Evolutionary conservation across 2,329 filamentous ascomycete genomes (phyloP), one percentile per base, ranked within the genome.

Genomic region (Ophiocordyceps robertsii): DNA sequence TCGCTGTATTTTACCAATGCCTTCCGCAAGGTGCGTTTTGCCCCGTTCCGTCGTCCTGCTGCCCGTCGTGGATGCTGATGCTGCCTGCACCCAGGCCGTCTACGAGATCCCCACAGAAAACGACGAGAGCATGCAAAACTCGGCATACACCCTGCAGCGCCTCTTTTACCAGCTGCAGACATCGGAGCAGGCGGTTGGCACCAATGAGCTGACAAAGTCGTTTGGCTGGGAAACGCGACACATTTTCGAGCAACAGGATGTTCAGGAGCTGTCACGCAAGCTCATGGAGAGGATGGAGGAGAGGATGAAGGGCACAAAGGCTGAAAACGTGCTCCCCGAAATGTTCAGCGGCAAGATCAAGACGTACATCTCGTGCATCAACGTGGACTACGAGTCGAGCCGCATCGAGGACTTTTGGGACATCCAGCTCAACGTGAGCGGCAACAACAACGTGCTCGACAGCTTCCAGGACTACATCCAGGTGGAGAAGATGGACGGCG

Each of bases 281-380:
- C 72, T 98, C 48, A 98, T 98, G 84, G 92, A 98, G 63, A 82
- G 86, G 46, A 82, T 98, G 65, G 93, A 98, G 59, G 84, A 92
- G 56, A 90, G 85, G 59, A 98, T 98, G 93, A 98, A 98, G 64
- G 90, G 87, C 38, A 96, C 92, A 2, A 79, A 83, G 40, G 85
- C 87, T 12, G 86, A 96, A 58, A 93, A 90, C 51, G 84, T 88
- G 2, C 70, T 98, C 9, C 80, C 89, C 1, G 80, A 84, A 47
- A 83, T 98, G 68, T 96, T 98, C 56, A 89, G 92, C 45, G 93
- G 92, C 44, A 96, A 96, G 65, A 89, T 93, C 62, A 96, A 96
- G 68, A 98, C 92, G 1, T 98, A 96, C 62, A 93, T 98, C 50
- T 93, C 86, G 19, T 98, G 93, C 67, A 95, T 98, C 60, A 92